phyloP scores from a whole-genome alignment of 768 basidiomycete genomes.

The Dentipellis fragilis region DNA sequence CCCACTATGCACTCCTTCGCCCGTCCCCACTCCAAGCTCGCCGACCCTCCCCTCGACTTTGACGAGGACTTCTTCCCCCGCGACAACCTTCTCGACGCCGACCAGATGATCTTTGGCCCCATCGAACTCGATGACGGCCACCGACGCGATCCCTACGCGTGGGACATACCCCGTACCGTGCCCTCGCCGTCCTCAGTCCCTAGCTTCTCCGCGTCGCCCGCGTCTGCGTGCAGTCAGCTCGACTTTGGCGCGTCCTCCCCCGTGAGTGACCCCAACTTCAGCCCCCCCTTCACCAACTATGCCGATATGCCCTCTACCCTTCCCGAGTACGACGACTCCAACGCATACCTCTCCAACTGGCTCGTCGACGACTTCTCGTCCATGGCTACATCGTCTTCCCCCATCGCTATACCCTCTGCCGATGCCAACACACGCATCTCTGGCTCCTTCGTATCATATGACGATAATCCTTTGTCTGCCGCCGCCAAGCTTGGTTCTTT shows the following conservation, averaged over 20 bases:
- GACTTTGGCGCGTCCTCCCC: conserved; percentile 32
- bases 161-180: conserved; percentile 33
- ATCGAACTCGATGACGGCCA: conserved; percentile 45
- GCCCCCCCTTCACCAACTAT: conserved; percentile 22
- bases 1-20: conserved; percentile 17
- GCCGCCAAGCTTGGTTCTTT: conserved; percentile 42
- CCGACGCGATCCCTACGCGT: conserved; percentile 20
- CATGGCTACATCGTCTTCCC: conserved; percentile 36
- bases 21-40: conserved; percentile 15
- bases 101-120: conserved; percentile 46
- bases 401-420: conserved; percentile 47
- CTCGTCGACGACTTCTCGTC: conserved; percentile 44
- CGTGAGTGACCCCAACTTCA: conserved; percentile 26
- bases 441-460: conserved; percentile 40
- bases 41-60: conserved; percentile 18
- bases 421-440: conserved; percentile 29
- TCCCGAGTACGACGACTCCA: conserved; percentile 30
- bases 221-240: conserved; percentile 30
- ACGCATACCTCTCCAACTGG: conserved; percentile 42
- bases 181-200: conserved; percentile 28
- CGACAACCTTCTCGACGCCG: conserved; percentile 29
- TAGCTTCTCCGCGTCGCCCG: conserved; percentile 28
- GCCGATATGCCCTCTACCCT: conserved; percentile 24
- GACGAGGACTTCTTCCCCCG: conserved; percentile 20
- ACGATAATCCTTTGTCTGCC: conserved; percentile 19